Percentiles rank a stretch among this genome's conserved stretches.
These are phyloP conservation scores for Arthrocladium fulminans DNA, from an alignment of 2,329 filamentous ascomycete species.

Conservation along the genomic window DNA sequence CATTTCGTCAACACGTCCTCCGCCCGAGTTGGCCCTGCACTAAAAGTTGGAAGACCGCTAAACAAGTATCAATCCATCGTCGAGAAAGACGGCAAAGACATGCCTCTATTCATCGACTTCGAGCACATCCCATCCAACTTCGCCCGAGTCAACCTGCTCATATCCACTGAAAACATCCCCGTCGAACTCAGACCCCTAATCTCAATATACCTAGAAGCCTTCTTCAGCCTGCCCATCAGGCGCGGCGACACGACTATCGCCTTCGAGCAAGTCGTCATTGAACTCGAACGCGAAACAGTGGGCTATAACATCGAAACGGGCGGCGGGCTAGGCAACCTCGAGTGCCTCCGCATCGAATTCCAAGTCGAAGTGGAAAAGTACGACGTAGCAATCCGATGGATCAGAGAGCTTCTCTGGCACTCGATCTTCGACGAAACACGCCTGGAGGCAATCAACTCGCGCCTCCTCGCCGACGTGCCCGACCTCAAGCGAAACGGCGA, in stretches of 20 bases:
- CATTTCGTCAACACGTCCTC: slow-evolving; percentile 87
- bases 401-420: slow-evolving; percentile 78
- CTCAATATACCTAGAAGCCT: slow-evolving; percentile 77
- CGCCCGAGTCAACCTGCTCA: slow-evolving; percentile 70
- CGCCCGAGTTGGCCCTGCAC: slow-evolving; percentile 70
- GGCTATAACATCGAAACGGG: slow-evolving; percentile 67
- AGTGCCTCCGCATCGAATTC: slow-evolving; percentile 73
- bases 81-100: slow-evolving; percentile 54
- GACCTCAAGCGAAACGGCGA: slow-evolving; percentile 79
- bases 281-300: slow-evolving; percentile 84
- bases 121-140: slow-evolving; percentile 92
- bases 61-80: slow-evolving; percentile 68
- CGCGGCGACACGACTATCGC: slow-evolving; percentile 66
- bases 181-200: slow-evolving; percentile 77
- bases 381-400: slow-evolving; percentile 68
- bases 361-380: slow-evolving; percentile 87
- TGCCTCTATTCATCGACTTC: slow-evolving; percentile 91
- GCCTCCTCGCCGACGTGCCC: slow-evolving; percentile 83
- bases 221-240: slow-evolving; percentile 84
- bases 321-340: slow-evolving; percentile 62
- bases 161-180: slow-evolving; percentile 70
- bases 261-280: slow-evolving; percentile 87
- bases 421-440: slow-evolving; percentile 73
- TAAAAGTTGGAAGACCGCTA: slow-evolving; percentile 56
- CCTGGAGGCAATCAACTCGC: slow-evolving; percentile 57